These are phyloP conservation scores for Hansenula lynferdii DNA, from an alignment of 1,139 yeast species.

Conservation along the genomic window DNA sequence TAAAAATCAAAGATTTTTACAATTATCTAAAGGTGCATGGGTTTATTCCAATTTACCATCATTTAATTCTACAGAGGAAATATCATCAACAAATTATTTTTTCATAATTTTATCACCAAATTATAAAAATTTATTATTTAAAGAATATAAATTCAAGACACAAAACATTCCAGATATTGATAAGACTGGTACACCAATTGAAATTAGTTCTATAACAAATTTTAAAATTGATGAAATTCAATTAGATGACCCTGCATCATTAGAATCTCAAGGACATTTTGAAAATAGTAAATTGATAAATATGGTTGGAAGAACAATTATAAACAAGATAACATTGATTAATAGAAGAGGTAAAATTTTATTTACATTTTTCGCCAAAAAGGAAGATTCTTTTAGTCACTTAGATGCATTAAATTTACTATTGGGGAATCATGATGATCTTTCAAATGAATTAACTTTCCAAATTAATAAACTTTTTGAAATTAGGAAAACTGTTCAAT, in stretches of 20 bases:
- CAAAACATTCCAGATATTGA: slow-evolving; percentile 54
- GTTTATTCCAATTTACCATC: slow-evolving; percentile 67
- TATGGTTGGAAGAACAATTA: slow-evolving; percentile 48
- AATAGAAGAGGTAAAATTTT: slow-evolving; percentile 38
- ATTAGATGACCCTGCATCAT: slow-evolving; percentile 24
- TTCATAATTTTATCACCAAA: slow-evolving; percentile 72
- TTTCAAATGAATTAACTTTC: slow-evolving; percentile 54
- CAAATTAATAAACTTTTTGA: slow-evolving; percentile 56
- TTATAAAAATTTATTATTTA: slow-evolving; percentile 55
- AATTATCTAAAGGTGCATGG: slow-evolving; percentile 78
- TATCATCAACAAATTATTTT: slow-evolving; percentile 33
- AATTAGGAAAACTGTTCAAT: slow-evolving; percentile 61
- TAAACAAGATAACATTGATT: slow-evolving; percentile 47
- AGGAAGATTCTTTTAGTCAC: slow-evolving; percentile 71
- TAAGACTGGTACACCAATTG: slow-evolving; percentile 34
- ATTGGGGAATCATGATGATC: slow-evolving; percentile 29
- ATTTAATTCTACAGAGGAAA: slow-evolving; percentile 34
- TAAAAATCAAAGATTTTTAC: slow-evolving; percentile 71
- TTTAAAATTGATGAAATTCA: slow-evolving; percentile 42
- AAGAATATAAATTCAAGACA: slow-evolving; percentile 49
- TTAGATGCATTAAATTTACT: slow-evolving; percentile 73
- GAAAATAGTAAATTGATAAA: slow-evolving; percentile 38
- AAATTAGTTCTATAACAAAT: slow-evolving; percentile 31
- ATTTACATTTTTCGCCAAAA: slow-evolving; percentile 64
- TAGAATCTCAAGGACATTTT: slow-evolving; percentile 21